Percentiles rank a stretch among this genome's conserved stretches.
These are phyloP conservation scores for Gilbertella persicaria DNA, from an alignment of 371 early-diverging fungal genomes.

Conservation along the genomic window DNA sequence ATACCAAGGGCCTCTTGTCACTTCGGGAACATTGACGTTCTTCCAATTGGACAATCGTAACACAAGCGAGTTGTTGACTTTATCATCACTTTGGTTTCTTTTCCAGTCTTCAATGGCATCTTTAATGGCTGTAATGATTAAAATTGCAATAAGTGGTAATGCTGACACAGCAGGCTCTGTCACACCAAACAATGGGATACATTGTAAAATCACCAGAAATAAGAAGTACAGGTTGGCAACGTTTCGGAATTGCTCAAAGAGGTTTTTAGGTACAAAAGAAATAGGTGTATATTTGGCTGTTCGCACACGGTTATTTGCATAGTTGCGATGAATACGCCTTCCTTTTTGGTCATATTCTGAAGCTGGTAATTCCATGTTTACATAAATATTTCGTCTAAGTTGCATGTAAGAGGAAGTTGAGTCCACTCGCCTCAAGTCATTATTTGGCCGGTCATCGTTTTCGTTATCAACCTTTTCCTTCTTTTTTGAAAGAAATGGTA, in stretches of 20 bases:
- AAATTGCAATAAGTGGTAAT: constrained; percentile 81
- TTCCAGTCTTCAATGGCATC: constrained; percentile 94
- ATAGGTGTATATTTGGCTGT: constrained; percentile 85
- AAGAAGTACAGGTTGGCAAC: constrained; percentile 94
- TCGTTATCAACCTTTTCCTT: background rate
- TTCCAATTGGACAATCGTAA: constrained; percentile 53
- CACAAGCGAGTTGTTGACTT: constrained; percentile 64
- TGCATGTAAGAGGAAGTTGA: constrained; percentile 50
- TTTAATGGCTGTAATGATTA: constrained; percentile 86
- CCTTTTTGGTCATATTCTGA: constrained; percentile 35
- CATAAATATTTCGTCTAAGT: constrained; percentile 38
- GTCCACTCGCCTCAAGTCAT: constrained; percentile 31
- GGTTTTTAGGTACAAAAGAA: constrained; percentile 91
- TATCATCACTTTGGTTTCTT: constrained; percentile 81
- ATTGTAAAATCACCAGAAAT: constrained; percentile 82
- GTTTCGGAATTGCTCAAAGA: constrained; percentile 90
- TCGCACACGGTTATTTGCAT: constrained; percentile 67
- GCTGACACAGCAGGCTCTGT: constrained; percentile 78
- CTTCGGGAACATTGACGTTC: constrained; percentile 52
- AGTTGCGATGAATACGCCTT: constrained; percentile 10
- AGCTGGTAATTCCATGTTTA: constrained; percentile 41
- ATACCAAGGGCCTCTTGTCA: constrained; percentile 23
- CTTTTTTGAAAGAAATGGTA: constrained; percentile 11
- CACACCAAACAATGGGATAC: constrained; percentile 71
- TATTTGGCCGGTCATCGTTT: background rate